Base-by-base conservation (phyloP, 2,329 filamentous ascomycete species). In the Pyrenochaeta sp. region DNA sequence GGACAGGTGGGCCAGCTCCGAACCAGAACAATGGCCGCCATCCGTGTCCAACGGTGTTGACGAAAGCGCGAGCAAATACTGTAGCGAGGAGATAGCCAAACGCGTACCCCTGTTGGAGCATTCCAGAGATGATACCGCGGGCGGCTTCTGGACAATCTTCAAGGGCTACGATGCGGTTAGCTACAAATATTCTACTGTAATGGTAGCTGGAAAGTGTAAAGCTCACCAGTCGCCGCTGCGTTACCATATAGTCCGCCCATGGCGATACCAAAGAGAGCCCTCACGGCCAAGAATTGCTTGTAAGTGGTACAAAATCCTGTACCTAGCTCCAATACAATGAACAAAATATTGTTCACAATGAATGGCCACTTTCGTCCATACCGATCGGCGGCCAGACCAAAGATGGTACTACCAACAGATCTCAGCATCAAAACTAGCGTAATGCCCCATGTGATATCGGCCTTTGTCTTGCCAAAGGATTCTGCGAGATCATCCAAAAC, bases 1-100 rank as follows among this genome's bases (percentile, higher is more conserved):
- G 74, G 1, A 92, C 82, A 0, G 92, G 92, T 0, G 91, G 90
- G 32, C 88, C 85, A 5, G 92, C 91, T 11, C 88, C 92, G 73
- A 96, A 96, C 92, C 92, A 97, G 80, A 88, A 96, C 0, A 96
- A 80, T 0, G 92, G 91, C 7, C 92, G 83, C 92, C 92, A 97
- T 46, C 83, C 87, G 69, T 96, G 88, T 1, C 86, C 74, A 0
- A 91, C 94, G 1, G 91, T 95, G 73, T 90, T 79, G 44, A 93
- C 85, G 6, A 95, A 82, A 4, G 82, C 91, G 36, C 79, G 71
- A 0, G 75, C 78, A 64, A 86, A 85, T 9, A 83, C 82, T 1
- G 82, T 82, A 0, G 83, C 85, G 1, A 88, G 78, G n/a, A 88
- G 76, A 67, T 87, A 88, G 2, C 85, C 85, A 65, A 87, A 86